These are phyloP conservation scores for Phytophthora meadii DNA, from an alignment of 352 stramenopile genomes.

Conservation along the genomic window DNA sequence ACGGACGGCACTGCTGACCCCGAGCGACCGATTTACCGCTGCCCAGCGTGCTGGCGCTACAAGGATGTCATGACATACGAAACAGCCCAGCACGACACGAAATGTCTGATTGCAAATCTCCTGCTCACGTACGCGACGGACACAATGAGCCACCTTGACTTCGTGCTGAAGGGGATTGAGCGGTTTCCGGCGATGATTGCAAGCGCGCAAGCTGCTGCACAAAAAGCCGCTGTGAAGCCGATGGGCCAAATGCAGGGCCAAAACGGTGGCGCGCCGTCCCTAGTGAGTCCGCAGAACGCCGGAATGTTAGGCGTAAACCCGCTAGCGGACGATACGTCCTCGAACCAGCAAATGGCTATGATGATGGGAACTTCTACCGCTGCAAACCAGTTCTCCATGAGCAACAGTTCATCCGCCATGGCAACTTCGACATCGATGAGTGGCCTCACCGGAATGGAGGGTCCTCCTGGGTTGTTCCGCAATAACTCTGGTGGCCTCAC, in stretches of 20 bases:
- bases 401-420: slow-evolving; percentile 38
- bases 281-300: slow-evolving; percentile 62
- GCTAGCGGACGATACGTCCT: slow-evolving; percentile 42
- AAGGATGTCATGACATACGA: slow-evolving; percentile 89
- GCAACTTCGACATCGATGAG: slow-evolving; percentile 55
- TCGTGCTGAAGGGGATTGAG: slow-evolving; percentile 82
- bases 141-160: slow-evolving; percentile 79
- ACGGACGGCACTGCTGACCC: slow-evolving; percentile 70
- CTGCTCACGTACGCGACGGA: slow-evolving; percentile 83
- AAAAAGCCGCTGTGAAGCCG: slow-evolving; percentile 57
- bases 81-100: slow-evolving; percentile 81
- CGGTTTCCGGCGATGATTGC: slow-evolving; percentile 72
- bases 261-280: slow-evolving; percentile 28
- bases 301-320: slow-evolving; percentile 38
- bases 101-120: slow-evolving; percentile 86
- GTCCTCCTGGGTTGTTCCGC: slow-evolving; percentile 72
- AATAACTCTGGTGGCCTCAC: slow-evolving; percentile 78
- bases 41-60: slow-evolving; percentile 84
- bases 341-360: slow-evolving; percentile 60
- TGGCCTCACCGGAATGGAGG: slow-evolving; percentile 66
- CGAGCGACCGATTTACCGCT: slow-evolving; percentile 83
- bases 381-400: slow-evolving; percentile 67
- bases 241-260: slow-evolving; percentile 43
- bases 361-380: slow-evolving; percentile 60
- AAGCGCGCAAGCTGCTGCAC: slow-evolving; percentile 44